Conservation (phyloP, 2,329 filamentous ascomycete species). For the Alternaria conjuncta region DNA sequence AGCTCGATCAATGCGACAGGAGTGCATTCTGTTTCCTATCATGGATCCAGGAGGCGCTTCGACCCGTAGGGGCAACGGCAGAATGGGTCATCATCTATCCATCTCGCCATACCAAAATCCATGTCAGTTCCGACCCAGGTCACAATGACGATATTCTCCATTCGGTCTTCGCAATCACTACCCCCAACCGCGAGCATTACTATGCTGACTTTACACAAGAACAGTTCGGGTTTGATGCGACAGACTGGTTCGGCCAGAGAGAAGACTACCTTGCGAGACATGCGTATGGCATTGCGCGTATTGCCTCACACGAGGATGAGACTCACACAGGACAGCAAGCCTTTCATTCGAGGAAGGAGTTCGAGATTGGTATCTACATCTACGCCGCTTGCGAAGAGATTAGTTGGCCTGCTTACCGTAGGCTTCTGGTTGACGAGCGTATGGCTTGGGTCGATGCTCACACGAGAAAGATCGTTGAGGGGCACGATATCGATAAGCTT, state of each 20-base stretch:
- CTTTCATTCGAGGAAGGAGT: background rate
- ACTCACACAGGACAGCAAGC: background rate
- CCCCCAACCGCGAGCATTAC: background rate
- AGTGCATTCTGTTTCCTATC: background rate
- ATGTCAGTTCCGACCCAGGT: background rate
- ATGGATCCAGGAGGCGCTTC: background rate
- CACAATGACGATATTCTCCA: background rate
- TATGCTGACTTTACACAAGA: conserved; percentile 6
- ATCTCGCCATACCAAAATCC: background rate
- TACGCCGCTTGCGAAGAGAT: background rate
- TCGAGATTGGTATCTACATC: background rate
- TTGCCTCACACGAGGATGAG: background rate
- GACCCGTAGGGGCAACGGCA: background rate
- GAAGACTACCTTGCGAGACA: background rate
- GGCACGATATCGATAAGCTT: background rate
- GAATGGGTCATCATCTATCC: background rate
- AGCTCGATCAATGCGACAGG: background rate
- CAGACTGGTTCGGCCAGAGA: background rate
- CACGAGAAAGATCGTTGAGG: background rate
- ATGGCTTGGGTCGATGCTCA: background rate
- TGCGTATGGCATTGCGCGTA: background rate
- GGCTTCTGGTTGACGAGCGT: background rate
- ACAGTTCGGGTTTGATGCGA: conserved; percentile 1
- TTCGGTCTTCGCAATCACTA: conserved; percentile 1
- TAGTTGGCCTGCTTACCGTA: background rate